Evolutionary conservation across 2,329 filamentous ascomycete genomes (phyloP), one percentile per base, ranked within the genome.

Genomic region (Exophiala sp.): DNA sequence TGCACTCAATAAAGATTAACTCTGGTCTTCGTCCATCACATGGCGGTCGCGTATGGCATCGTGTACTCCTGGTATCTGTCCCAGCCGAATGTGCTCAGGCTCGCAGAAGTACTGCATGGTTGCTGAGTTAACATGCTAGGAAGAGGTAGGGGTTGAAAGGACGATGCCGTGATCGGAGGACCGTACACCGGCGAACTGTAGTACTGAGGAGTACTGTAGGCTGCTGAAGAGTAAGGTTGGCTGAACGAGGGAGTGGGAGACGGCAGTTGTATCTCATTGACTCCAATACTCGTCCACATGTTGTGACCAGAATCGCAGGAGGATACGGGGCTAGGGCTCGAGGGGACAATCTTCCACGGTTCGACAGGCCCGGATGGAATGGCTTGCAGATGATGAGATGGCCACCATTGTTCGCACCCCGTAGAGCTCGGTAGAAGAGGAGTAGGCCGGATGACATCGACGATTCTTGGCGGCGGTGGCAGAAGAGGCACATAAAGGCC

Each of bases 291-390:
- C 55, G 84, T 80, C 90, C 90, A 96, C 67, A 91, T 79, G 44
- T 82, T 79, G 50, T 81, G 77, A 62, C 79, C 76, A 46, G 82
- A 83, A 65, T 93, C 88, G 65, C 77, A 78, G 47, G 84, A 85
- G 27, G 86, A 83, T 34, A 85, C 81, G 45, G 87, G 81, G 67
- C 83, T 88, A 44, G 89, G 87, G 63, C 88, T 95, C 47, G 91
- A 96, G 40, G 90, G 86, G 48, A 96, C 75, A 60, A 96, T 82
- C 68, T 85, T 88, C 91, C 91, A 97, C 49, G 87, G 78, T 55
- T 97, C 89, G 52, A 95, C 81, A 1, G 84, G 81, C 4, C 80
- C 79, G 37, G 85, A 78, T 56, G 88, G 72, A 35, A 77, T 78
- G 48, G 81, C 77, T 49, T 83, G 78, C 50, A 86, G 73, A 27